Conservation (phyloP, 106 monocot genomes). For the Dendrobium nobile region DNA sequence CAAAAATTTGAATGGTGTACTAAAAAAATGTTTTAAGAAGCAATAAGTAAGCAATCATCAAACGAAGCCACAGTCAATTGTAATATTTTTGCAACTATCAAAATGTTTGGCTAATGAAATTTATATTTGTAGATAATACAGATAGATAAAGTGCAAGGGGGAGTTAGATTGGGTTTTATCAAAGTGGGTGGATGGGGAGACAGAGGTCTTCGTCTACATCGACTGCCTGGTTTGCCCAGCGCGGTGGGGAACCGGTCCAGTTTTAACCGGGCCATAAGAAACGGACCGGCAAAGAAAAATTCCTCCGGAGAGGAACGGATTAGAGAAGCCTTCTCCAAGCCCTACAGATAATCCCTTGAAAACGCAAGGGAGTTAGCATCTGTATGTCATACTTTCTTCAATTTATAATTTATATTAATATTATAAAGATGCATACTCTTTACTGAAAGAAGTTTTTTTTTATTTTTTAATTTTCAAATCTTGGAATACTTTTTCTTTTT, state of each 20-base stretch:
- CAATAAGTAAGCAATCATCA: too few relatives aligned
- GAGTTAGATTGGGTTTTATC: constrained; percentile 65
- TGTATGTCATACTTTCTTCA: not conserved
- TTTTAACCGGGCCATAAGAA: constrained; percentile 73
- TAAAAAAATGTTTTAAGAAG: too few relatives aligned
- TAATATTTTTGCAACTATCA: too few relatives aligned
- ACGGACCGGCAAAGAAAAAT: constrained; percentile 46
- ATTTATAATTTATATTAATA: too few relatives aligned
- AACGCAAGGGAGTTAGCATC: constrained; percentile 29
- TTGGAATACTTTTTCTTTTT: too few relatives aligned
- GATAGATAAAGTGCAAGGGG: constrained; percentile 83
- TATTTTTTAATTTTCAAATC: too few relatives aligned
- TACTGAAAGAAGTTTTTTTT: too few relatives aligned
- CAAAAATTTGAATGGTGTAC: too few relatives aligned
- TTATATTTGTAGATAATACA: constrained; percentile 8
- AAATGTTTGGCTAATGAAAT: not conserved
- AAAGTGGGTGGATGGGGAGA: constrained; percentile 52
- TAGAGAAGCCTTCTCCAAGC: constrained; percentile 85
- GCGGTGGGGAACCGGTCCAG: constrained; percentile 28
- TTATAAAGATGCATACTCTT: too few relatives aligned
- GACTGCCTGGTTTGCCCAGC: constrained; percentile 78
- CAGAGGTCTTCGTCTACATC: constrained; percentile 63
- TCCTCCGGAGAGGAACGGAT: constrained; percentile 84
- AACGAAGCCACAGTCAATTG: too few relatives aligned
- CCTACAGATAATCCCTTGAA: constrained; percentile 57